Percentiles rank a stretch among this genome's conserved stretches.
These are phyloP conservation scores for Penicillium canariense DNA, from an alignment of 495 filamentous ascomycete species.

Conservation along the genomic window DNA sequence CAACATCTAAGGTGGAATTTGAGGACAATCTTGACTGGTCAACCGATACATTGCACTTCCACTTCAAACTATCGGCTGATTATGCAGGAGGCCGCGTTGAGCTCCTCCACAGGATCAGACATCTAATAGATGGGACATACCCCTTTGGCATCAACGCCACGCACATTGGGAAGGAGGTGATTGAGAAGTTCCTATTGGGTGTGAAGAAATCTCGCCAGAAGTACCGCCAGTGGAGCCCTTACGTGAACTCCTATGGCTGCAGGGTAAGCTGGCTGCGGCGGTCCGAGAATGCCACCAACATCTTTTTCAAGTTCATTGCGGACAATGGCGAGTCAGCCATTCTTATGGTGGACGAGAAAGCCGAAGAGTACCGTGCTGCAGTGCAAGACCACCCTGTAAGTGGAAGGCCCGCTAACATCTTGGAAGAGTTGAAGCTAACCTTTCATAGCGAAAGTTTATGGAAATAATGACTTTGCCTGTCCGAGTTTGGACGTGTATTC, in stretches of 20 bases:
- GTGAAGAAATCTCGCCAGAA: background rate
- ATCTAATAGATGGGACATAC: background rate
- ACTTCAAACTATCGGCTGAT: slow-evolving; percentile 5
- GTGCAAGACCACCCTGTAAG: background rate
- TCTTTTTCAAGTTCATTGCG: background rate
- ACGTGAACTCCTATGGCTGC: background rate
- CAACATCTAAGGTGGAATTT: background rate
- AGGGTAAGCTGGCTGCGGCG: slow-evolving; percentile 4
- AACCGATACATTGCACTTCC: background rate
- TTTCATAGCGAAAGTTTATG: slow-evolving; percentile 1
- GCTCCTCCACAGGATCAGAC: background rate
- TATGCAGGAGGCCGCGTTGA: slow-evolving; percentile 1
- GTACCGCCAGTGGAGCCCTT: background rate
- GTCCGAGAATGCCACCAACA: background rate
- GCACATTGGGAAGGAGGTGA: background rate
- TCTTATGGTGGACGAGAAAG: background rate
- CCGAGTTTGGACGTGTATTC: slow-evolving; percentile 11
- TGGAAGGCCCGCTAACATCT: background rate
- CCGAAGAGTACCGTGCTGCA: background rate
- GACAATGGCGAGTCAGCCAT: slow-evolving; percentile 1
- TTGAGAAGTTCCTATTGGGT: background rate
- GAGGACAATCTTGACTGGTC: background rate
- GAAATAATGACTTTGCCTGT: slow-evolving; percentile 10
- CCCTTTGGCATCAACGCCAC: background rate
- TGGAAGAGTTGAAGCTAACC: background rate